Conservation (phyloP, 176 grass and related monocot genomes). For the Paspalum notatum region DNA sequence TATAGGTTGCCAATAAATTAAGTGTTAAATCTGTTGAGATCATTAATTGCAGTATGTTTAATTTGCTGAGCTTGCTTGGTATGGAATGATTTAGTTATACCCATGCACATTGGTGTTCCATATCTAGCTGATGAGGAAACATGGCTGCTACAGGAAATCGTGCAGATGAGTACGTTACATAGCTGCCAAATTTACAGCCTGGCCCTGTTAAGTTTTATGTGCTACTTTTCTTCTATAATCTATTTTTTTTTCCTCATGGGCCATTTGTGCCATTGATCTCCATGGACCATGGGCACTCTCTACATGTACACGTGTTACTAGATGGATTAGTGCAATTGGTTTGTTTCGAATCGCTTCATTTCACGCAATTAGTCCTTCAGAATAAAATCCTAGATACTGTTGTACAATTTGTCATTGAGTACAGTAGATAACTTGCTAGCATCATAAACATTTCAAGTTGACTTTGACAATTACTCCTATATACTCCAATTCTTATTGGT, state of each 20-base stretch:
- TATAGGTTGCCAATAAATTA: neutral
- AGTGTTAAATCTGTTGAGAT: neutral
- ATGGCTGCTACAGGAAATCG: neutral
- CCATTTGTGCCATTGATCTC: conserved; percentile 20
- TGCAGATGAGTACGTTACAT: neutral
- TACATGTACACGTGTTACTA: neutral
- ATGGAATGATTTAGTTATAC: neutral
- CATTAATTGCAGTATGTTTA: neutral
- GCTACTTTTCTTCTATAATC: neutral
- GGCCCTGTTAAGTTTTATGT: neutral
- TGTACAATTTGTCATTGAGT: neutral
- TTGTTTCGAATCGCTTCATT: neutral
- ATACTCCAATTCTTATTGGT: neutral
- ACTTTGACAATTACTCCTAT: neutral
- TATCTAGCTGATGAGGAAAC: neutral
- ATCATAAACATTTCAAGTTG: neutral
- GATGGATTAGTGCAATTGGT: neutral
- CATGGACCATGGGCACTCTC: neutral
- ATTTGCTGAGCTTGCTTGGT: neutral
- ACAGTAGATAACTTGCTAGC: neutral
- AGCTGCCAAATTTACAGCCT: neutral
- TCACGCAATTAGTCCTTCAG: neutral
- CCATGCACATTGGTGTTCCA: neutral
- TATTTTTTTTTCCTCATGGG: neutral
- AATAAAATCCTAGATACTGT: neutral